Percentiles rank a stretch among this genome's conserved stretches.
Evolutionary conservation across 179 eudicot genomes (phyloP).

Genomic region (Actinidia arguta): DNA sequence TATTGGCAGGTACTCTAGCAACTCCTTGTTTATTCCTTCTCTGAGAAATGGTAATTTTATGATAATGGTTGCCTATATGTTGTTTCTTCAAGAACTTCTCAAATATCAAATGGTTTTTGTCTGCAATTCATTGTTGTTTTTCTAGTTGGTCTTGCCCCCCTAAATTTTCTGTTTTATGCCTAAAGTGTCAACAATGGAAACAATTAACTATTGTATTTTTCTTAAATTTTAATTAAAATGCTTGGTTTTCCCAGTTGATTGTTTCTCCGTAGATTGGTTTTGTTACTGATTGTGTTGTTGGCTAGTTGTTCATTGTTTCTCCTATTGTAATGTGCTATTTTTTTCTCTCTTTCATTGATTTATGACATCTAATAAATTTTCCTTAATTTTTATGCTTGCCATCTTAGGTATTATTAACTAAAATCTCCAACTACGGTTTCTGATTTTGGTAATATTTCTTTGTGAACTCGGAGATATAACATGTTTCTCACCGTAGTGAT

Average conservation of each 20-base stretch:
- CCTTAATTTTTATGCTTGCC: no score
- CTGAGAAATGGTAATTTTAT: not conserved
- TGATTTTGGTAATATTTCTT: not conserved
- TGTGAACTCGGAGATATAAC: not conserved
- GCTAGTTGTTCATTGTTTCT: not conserved
- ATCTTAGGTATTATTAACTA: not conserved
- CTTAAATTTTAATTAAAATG: no score
- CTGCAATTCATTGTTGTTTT: constrained; percentile 5
- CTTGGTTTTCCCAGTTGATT: no score
- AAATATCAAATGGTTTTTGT: not conserved
- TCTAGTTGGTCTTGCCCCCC: not conserved
- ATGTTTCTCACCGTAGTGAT: not conserved
- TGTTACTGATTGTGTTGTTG: no score
- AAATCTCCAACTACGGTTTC: not conserved
- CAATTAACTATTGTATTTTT: no score
- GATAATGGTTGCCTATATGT: not conserved
- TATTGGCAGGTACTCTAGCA: constrained; percentile 82
- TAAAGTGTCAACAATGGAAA: no score
- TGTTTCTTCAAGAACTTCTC: not conserved
- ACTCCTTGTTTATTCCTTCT: not conserved
- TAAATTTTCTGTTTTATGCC: no score
- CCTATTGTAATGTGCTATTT: no score
- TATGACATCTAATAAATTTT: not conserved
- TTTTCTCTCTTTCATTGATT: not conserved
- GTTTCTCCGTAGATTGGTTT: no score